These are phyloP conservation scores for Tympanopsis confertula DNA, from an alignment of 2,329 filamentous ascomycete genomes.

Conservation along the genomic window DNA sequence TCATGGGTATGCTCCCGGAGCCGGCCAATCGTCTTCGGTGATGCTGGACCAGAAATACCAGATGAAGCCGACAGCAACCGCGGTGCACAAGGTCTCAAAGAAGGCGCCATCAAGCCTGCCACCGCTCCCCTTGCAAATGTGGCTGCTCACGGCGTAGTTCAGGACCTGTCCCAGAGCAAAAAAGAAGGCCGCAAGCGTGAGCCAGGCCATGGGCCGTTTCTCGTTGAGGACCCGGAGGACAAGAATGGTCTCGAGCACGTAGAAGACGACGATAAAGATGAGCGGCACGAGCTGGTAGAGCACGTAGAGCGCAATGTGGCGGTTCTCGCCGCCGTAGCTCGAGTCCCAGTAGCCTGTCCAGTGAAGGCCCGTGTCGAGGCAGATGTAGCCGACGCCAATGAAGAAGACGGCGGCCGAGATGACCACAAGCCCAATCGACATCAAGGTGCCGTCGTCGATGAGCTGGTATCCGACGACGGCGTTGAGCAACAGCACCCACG, in stretches of 20 bases:
- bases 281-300: constrained; percentile 85
- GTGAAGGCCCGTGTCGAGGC: constrained; percentile 81
- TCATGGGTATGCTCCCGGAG: constrained; percentile 28
- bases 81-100: constrained; percentile 86
- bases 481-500: constrained; percentile 86
- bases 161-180: constrained; percentile 93
- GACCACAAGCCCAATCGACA: constrained; percentile 68
- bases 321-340: constrained; percentile 47
- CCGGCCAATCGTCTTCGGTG: constrained; percentile 97
- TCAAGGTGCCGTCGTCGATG: constrained; percentile 79
- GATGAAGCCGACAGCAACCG: constrained; percentile 68
- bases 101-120: constrained; percentile 87
- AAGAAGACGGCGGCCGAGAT: constrained; percentile 63
- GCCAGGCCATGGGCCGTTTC: constrained; percentile 81
- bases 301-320: constrained; percentile 80
- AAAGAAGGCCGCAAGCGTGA: constrained; percentile 60
- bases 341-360: constrained; percentile 72
- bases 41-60: constrained; percentile 99
- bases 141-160: constrained; percentile 83
- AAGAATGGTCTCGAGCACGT: constrained; percentile 69
- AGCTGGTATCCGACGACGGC: constrained; percentile 86
- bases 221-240: constrained; percentile 82
- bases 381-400: constrained; percentile 87
- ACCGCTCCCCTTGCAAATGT: constrained; percentile 73
- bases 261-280: constrained; percentile 80